These are phyloP conservation scores for Stipa capillata DNA, from an alignment of 176 grass and related monocot species.

Conservation along the genomic window DNA sequence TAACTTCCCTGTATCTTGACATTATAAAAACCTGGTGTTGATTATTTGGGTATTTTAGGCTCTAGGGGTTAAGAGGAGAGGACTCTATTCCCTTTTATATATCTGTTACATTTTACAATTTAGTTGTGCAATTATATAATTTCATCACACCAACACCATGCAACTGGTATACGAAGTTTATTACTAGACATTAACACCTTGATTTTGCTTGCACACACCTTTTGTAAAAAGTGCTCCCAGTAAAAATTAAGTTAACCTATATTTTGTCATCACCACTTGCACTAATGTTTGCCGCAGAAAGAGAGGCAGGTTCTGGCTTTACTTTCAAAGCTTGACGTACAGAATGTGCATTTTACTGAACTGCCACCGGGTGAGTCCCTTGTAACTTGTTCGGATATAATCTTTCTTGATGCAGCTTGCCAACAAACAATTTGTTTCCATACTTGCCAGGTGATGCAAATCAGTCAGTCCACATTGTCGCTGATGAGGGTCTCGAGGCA, in stretches of 20 bases:
- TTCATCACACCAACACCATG: no score
- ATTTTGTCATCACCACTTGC: background rate
- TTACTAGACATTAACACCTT: background rate
- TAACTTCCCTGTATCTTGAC: background rate
- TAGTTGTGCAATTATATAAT: no score
- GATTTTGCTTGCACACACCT: background rate
- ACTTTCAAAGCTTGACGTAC: conserved; percentile 77
- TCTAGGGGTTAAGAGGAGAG: no score
- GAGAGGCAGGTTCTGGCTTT: conserved; percentile 80
- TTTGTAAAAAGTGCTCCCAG: no score
- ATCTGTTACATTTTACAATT: no score
- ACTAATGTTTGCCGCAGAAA: conserved; percentile 33
- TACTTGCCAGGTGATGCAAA: conserved; percentile 56
- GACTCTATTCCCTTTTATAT: no score
- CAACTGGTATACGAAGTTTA: no score
- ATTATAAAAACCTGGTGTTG: background rate
- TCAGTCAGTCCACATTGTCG: conserved; percentile 94
- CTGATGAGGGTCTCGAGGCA: conserved; percentile 71
- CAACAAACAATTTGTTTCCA: background rate
- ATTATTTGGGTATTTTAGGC: no score
- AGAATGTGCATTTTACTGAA: conserved; percentile 64
- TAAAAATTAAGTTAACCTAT: background rate
- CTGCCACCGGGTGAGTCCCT: conserved; percentile 56
- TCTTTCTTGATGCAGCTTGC: background rate
- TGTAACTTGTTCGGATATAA: background rate